Evolutionary conservation across 495 filamentous ascomycete species (phyloP), one percentile per base, ranked within the genome.

Genomic region (Aspergillus wentii): DNA sequence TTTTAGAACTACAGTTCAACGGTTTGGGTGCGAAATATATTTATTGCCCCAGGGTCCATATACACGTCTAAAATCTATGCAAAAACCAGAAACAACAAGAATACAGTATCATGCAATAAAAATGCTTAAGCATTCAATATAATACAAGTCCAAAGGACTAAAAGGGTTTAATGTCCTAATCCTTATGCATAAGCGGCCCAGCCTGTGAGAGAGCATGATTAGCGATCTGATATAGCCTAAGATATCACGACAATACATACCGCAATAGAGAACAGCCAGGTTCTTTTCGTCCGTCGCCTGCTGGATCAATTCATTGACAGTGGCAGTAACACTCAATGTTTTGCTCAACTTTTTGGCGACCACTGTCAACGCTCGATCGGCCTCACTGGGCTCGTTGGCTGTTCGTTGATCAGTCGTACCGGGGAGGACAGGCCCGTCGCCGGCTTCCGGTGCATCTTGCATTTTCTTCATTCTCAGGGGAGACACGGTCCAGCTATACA

Each of bases 261-360:
- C 90, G 56, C 78, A 82, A 74, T 88, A 98, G 44, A 98, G 69
- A 31, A 96, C 78, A 3, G 94, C 94, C 51, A 98, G 59, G 59
- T 98, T 96, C 53, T 77, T 74, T 68, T 92, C 90, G 64, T 97
- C 94, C 8, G 81, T 88, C 16, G 94, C 91, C 64, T 91, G 85
- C 57, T 96, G 92, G 44, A 97, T 97, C 38, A 98, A 64, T 56
- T 97, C 92, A 52, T 95, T 97, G 18, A 98, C 92, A 27, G 89
- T 95, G 11, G 92, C 92, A 36, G 80, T 81, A 14, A 95, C 92
- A 59, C 92, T 97, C 51, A 98, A 60, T 28, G 85, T 91, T 69
- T 94, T 94, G 49, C 80, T 82, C 51, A 98, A 62, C 67, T 98
- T 98, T 74, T 94, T 96, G 42, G 83, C 78, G 16, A 98, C 94